Conservation (phyloP, 331 rosid species). For the Saraca asoca region DNA sequence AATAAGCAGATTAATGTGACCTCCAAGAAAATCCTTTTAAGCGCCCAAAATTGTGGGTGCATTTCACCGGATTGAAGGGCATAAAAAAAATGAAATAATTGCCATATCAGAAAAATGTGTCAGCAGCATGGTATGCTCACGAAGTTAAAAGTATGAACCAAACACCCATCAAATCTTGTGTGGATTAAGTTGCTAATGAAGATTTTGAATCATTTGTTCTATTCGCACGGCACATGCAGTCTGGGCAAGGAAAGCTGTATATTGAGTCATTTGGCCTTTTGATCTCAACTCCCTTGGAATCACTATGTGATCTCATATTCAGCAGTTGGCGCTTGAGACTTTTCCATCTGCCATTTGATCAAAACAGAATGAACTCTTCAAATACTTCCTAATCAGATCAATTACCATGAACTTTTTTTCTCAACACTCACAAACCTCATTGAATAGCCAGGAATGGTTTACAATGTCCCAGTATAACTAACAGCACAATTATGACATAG, state of each 20-base stretch:
- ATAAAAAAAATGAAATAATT: conserved; percentile 67
- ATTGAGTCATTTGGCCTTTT: conserved; percentile 89
- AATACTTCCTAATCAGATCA: conserved; percentile 1
- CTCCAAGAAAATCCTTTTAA: conserved; percentile 55
- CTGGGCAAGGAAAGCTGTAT: conserved; percentile 95
- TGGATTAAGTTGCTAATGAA: conserved; percentile 56
- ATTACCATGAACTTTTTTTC: neutral
- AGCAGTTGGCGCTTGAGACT: conserved; percentile 84
- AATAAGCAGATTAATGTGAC: conserved; percentile 51
- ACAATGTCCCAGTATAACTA: neutral
- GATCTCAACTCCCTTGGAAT: conserved; percentile 87
- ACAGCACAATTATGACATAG: conserved; percentile 5
- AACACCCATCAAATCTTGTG: conserved; percentile 41
- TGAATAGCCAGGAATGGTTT: conserved; percentile 17
- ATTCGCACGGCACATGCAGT: conserved; percentile 87
- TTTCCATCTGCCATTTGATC: conserved; percentile 72
- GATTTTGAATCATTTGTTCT: conserved; percentile 61
- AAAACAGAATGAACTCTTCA: conserved; percentile 25
- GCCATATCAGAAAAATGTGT: conserved; percentile 43
- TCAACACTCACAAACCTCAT: conserved; percentile 12
- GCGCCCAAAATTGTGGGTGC: conserved; percentile 51
- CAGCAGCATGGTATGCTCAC: conserved; percentile 59
- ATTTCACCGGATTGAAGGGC: conserved; percentile 44
- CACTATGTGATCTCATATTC: conserved; percentile 82
- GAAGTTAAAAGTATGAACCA: conserved; percentile 40